A percentile compares a stretch with the other conserved stretches of the same genome.
These are phyloP conservation scores for Talaromyces liani DNA, from an alignment of 495 filamentous ascomycete genomes.

Conservation along the genomic window DNA sequence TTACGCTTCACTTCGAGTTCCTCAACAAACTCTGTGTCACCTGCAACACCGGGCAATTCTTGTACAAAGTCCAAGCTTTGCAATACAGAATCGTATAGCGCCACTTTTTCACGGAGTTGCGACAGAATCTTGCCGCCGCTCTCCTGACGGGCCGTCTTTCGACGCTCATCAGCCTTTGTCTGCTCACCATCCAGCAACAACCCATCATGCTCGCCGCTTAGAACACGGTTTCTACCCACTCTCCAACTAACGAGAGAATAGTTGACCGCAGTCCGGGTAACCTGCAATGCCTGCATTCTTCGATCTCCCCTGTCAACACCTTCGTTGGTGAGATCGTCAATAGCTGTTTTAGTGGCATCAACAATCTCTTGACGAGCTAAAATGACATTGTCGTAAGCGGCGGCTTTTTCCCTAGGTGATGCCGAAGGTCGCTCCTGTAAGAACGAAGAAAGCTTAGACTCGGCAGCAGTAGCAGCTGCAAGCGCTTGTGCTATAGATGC, in stretches of 20 bases:
- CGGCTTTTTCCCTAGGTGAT: constrained; percentile 51
- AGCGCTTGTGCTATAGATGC: constrained; percentile 80
- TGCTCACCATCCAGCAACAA: constrained; percentile 51
- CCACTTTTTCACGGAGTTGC: constrained; percentile 77
- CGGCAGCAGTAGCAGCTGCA: constrained; percentile 46
- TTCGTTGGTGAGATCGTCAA: constrained; percentile 80
- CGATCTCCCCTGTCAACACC: constrained; percentile 77
- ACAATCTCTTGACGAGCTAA: constrained; percentile 88
- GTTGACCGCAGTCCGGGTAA: constrained; percentile 87
- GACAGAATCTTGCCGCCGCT: constrained; percentile 63
- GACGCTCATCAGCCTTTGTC: constrained; percentile 37
- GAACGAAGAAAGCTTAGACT: constrained; percentile 44
- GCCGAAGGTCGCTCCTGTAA: constrained; percentile 33
- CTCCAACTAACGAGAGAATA: constrained; percentile 91
- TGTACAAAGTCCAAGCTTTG: constrained; percentile 85
- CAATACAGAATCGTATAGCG: constrained; percentile 87
- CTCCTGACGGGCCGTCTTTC: constrained; percentile 47
- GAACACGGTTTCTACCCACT: constrained; percentile 82
- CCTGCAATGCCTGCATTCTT: constrained; percentile 86
- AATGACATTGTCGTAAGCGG: constrained; percentile 86
- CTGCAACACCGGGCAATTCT: constrained; percentile 84
- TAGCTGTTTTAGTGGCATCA: constrained; percentile 84
- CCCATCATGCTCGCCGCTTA: constrained; percentile 75
- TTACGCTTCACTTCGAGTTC: constrained; percentile 69
- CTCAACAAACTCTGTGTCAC: constrained; percentile 65